phyloP scores from a whole-genome alignment of 148 eudicot species.

The Vaccinium corymbosum region DNA sequence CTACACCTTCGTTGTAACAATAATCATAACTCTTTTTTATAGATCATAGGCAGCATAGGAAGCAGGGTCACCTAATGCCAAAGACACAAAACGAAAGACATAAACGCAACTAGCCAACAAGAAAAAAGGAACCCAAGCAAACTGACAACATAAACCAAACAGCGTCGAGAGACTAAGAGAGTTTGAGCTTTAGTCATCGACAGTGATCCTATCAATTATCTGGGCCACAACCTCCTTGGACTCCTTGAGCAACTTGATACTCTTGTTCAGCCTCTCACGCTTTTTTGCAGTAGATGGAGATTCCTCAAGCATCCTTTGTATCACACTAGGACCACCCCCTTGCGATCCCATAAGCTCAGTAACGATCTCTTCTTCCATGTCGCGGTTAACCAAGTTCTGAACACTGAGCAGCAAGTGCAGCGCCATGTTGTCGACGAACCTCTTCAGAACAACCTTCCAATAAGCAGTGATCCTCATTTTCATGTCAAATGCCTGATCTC shows the following conservation, averaged over 20 bases:
- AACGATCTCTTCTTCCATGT: conserved; percentile 46
- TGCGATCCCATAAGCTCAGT: conserved; percentile 35
- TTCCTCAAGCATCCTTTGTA: conserved; percentile 59
- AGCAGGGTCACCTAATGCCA: not conserved
- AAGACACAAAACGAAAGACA: not conserved
- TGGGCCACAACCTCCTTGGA: conserved; percentile 43
- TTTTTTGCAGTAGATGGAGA: conserved; percentile 37
- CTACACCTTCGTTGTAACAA: too few species aligned
- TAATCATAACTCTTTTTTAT: too few species aligned
- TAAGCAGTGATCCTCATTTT: conserved; percentile 38
- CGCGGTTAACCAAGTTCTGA: conserved; percentile 46
- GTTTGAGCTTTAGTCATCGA: not conserved
- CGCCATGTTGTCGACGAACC: conserved; percentile 56
- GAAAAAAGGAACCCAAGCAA: too few species aligned
- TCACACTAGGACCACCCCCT: conserved; percentile 31
- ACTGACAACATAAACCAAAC: not conserved
- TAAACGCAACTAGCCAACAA: too few species aligned
- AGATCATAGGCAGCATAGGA: not conserved
- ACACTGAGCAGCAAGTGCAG: conserved; percentile 42
- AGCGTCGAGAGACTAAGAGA: not conserved
- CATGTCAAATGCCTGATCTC: conserved; percentile 33
- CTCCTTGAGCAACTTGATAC: conserved; percentile 51
- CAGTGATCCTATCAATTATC: conserved; percentile 2
- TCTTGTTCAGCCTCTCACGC: conserved; percentile 40
- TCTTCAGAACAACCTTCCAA: conserved; percentile 52